These are phyloP conservation scores for Pseudopyrenochaeta lycopersici DNA, from an alignment of 2,329 filamentous ascomycete species.

Conservation along the genomic window DNA sequence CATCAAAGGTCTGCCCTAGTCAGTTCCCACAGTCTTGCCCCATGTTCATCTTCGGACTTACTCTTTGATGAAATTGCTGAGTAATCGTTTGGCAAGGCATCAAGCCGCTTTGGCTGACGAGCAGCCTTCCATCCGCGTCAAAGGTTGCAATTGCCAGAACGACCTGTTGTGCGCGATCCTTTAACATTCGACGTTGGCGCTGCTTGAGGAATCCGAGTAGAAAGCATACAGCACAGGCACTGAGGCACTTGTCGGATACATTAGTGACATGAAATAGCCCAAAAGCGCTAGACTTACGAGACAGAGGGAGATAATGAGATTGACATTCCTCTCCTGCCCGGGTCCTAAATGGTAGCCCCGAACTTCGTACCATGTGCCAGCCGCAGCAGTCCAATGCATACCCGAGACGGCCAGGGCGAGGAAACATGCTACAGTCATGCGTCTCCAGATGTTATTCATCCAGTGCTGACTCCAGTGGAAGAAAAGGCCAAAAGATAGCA, in stretches of 20 bases:
- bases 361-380: constrained; percentile 74
- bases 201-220: constrained; percentile 47
- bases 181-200: constrained; percentile 50
- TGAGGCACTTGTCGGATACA: constrained; percentile 53
- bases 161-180: constrained; percentile 61
- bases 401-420: constrained; percentile 80
- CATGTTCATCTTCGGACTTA: constrained; percentile 38
- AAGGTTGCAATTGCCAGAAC: constrained; percentile 71
- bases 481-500: constrained; percentile 75
- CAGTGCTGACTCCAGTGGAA: constrained; percentile 79
- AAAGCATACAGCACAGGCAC: constrained; percentile 51
- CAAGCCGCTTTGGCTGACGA: constrained; percentile 75
- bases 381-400: constrained; percentile 86
- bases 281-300: constrained; percentile 61
- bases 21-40: constrained; percentile 58
- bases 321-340: constrained; percentile 64
- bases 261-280: constrained; percentile 76
- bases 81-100: constrained; percentile 81
- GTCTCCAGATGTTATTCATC: constrained; percentile 82
- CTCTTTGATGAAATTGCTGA: constrained; percentile 57
- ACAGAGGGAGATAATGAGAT: constrained; percentile 76
- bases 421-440: constrained; percentile 70
- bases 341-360: constrained; percentile 53
- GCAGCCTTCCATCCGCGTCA: constrained; percentile 70
- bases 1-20: constrained; percentile 64